A percentile compares a stretch with the other conserved stretches of the same genome.
Conservation (phyloP, 345 rosid genomes). For the Camelina neglecta region DNA sequence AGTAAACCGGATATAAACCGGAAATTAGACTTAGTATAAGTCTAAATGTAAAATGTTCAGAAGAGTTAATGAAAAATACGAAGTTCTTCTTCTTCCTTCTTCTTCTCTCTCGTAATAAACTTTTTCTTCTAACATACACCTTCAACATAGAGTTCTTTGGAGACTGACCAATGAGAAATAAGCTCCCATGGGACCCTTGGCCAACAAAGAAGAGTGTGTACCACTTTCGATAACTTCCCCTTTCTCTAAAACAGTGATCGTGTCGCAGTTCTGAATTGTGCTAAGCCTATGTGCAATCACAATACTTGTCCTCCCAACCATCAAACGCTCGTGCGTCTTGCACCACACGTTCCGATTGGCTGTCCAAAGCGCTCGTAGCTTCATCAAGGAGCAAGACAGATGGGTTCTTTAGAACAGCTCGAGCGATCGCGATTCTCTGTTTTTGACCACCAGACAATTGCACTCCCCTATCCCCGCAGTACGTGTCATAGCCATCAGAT, state of each 20-base stretch:
- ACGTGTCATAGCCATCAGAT: constrained; percentile 57
- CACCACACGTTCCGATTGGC: constrained; percentile 64
- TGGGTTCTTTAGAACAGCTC: constrained; percentile 64
- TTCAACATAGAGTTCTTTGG: constrained; percentile 16
- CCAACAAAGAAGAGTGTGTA: constrained; percentile 56
- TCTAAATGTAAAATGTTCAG: too few relatives aligned
- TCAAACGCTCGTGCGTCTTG: constrained; percentile 64
- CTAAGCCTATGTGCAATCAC: constrained; percentile 67
- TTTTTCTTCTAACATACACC: too few relatives aligned
- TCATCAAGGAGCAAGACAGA: constrained; percentile 58
- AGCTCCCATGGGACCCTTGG: constrained; percentile 51
- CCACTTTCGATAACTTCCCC: constrained; percentile 65
- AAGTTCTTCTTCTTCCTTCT: too few relatives aligned
- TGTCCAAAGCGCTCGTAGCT: constrained; percentile 71
- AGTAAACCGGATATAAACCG: too few relatives aligned
- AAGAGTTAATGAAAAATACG: too few relatives aligned
- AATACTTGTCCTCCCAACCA: constrained; percentile 69
- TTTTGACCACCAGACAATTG: constrained; percentile 72
- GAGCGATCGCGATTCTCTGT: constrained; percentile 62
- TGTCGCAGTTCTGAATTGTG: constrained; percentile 59
- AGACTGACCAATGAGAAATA: constrained; percentile 60
- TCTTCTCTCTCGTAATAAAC: too few relatives aligned
- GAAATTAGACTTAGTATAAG: too few relatives aligned
- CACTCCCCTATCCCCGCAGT: constrained; percentile 61
- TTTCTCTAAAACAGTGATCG: constrained; percentile 55